These are phyloP conservation scores for Lasiosphaeris hirsuta DNA, from an alignment of 495 filamentous ascomycete genomes.

Conservation along the genomic window DNA sequence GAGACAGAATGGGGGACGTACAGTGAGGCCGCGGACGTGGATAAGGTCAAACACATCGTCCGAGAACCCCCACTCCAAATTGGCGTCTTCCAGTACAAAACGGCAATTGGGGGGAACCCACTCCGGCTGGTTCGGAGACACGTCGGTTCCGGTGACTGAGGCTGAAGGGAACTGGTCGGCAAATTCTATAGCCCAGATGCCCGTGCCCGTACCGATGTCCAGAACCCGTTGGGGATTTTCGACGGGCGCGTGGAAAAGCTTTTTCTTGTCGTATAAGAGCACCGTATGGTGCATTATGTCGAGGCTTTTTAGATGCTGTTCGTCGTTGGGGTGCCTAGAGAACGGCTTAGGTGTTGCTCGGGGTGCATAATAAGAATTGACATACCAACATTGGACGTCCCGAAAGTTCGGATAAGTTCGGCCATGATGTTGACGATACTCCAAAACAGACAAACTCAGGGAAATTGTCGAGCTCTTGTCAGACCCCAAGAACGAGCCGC, in stretches of 20 bases:
- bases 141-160: constrained; percentile 55
- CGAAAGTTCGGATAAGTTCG: too few species aligned
- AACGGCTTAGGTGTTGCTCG: too few species aligned
- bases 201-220: constrained; percentile 63
- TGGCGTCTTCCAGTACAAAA: constrained; percentile 40
- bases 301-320: too few species aligned
- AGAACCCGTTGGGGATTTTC: constrained; percentile 48
- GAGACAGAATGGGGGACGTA: too few species aligned
- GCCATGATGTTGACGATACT: too few species aligned
- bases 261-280: constrained; percentile 21
- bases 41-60: constrained; percentile 74
- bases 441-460: too few species aligned
- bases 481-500: too few species aligned
- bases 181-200: constrained; percentile 63
- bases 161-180: constrained; percentile 51
- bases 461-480: too few species aligned
- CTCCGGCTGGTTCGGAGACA: constrained; percentile 38
- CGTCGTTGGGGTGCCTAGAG: too few species aligned
- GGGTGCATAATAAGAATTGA: too few species aligned
- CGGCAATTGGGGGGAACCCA: constrained; percentile 41
- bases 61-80: too few species aligned
- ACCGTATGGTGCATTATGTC: constrained; percentile 7
- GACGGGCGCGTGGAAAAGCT: constrained; percentile 52
- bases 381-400: too few species aligned
- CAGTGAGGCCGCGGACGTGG: constrained; percentile 54